Percentiles rank a stretch among this genome's conserved stretches.
Conservation (phyloP, 2,329 filamentous ascomycete species). For the Penicillium oxalicum region DNA sequence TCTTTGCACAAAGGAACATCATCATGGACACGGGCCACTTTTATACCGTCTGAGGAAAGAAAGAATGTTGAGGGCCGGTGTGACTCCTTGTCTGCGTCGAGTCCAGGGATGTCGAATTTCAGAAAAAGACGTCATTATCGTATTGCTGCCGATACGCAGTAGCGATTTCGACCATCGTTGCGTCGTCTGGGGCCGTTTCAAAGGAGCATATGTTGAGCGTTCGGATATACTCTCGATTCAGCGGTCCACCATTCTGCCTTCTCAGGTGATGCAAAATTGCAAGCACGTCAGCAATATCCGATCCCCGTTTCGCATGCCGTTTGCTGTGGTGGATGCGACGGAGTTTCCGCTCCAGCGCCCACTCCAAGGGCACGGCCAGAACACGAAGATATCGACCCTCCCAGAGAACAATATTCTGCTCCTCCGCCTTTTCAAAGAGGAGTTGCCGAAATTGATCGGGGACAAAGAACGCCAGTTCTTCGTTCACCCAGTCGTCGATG, state of each 20-base stretch:
- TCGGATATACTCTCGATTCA: constrained; percentile 23
- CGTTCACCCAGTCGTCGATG: constrained; percentile 26
- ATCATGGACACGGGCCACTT: constrained; percentile 23
- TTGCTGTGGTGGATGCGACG: constrained; percentile 23
- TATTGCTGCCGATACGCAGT: constrained; percentile 23
- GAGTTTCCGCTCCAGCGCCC: constrained; percentile 33
- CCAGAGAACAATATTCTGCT: constrained; percentile 29
- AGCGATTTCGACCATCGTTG: constrained; percentile 27
- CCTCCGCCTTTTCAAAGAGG: constrained; percentile 25
- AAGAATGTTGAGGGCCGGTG: background rate
- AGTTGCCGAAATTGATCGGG: constrained; percentile 16
- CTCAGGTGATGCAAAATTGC: constrained; percentile 26
- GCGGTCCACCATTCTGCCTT: constrained; percentile 15
- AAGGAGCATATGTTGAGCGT: constrained; percentile 25
- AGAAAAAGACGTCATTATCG: constrained; percentile 21
- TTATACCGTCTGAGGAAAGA: constrained; percentile 20
- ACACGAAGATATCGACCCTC: constrained; percentile 24
- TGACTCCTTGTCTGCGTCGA: too few species aligned
- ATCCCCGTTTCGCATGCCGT: constrained; percentile 19
- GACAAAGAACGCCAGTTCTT: constrained; percentile 30
- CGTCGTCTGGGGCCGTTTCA: constrained; percentile 24
- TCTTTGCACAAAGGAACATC: constrained; percentile 22
- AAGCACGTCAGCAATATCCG: constrained; percentile 26
- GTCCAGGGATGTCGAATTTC: background rate
- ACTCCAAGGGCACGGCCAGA: constrained; percentile 31